Percentiles rank a stretch among this genome's conserved stretches.
These are phyloP conservation scores for Dunaliella sp. DNA, from an alignment of 139 green algal species.

Conservation along the genomic window DNA sequence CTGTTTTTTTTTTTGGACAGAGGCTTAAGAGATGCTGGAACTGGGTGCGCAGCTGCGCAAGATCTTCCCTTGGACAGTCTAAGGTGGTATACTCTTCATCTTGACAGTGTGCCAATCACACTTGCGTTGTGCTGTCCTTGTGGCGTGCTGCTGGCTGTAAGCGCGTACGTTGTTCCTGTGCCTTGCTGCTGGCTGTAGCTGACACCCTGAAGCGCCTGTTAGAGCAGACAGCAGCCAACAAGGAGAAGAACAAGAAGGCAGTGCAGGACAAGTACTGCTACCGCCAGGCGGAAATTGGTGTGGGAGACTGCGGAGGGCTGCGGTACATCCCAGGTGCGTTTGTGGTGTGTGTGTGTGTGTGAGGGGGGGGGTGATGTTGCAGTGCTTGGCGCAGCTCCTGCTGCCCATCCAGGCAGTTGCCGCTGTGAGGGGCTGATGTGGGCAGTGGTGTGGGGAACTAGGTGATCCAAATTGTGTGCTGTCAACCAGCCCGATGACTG, in stretches of 20 bases:
- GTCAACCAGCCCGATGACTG: neutral
- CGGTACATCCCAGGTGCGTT: conserved; percentile 59
- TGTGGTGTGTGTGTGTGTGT: conserved; percentile 25
- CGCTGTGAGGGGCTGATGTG: neutral
- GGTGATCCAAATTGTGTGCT: neutral
- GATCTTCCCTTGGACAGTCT: no score
- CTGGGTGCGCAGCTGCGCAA: no score
- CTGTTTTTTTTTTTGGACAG: no score
- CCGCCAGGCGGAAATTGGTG: conserved; percentile 72
- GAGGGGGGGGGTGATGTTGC: no score
- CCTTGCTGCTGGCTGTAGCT: neutral
- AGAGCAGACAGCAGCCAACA: conserved; percentile 29
- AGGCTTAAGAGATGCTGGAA: no score
- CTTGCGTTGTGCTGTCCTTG: no score
- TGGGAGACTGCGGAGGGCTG: conserved; percentile 75
- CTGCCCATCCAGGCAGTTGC: neutral
- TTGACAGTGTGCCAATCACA: neutral
- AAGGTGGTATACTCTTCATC: no score
- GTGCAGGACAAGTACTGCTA: conserved; percentile 69
- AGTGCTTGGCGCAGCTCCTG: neutral
- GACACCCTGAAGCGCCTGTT: conserved; percentile 22
- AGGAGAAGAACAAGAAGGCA: conserved; percentile 47
- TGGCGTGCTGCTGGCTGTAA: neutral
- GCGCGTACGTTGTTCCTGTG: neutral
- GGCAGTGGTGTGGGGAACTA: neutral